phyloP scores from a whole-genome alignment of 192 early-diverging fungal species.

The Thamnidium elegans region DNA sequence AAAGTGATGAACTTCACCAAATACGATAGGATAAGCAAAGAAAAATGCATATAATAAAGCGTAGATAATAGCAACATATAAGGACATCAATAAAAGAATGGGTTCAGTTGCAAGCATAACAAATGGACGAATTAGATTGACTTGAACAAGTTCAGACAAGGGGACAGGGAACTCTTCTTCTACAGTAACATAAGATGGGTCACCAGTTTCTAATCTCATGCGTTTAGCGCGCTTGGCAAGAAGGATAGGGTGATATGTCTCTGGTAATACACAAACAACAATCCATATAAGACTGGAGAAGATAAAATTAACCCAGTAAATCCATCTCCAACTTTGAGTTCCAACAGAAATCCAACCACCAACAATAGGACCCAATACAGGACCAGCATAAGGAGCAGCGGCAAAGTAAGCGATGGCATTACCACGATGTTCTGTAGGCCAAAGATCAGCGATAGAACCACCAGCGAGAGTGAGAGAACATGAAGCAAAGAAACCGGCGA shows the following conservation, averaged over 20 bases:
- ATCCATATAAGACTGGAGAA: slow-evolving; percentile 29
- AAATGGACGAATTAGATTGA: slow-evolving; percentile 28
- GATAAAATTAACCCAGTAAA: slow-evolving; percentile 34
- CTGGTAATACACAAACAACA: slow-evolving; percentile 14
- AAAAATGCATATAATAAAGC: slow-evolving; percentile 31
- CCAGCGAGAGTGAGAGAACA: slow-evolving; percentile 27
- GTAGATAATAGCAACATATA: slow-evolving; percentile 31
- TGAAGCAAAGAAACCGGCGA: slow-evolving; percentile 27
- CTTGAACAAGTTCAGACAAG: slow-evolving; percentile 15
- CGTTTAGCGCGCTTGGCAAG: slow-evolving; percentile 20
- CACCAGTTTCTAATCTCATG: slow-evolving; percentile 18
- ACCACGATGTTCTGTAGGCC: slow-evolving; percentile 17
- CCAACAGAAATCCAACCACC: slow-evolving; percentile 32
- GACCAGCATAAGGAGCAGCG: slow-evolving; percentile 29
- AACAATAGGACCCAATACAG: slow-evolving; percentile 30
- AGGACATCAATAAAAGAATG: slow-evolving; percentile 26
- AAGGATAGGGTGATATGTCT: slow-evolving; percentile 25
- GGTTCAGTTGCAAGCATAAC: slow-evolving; percentile 30
- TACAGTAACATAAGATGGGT: slow-evolving; percentile 27
- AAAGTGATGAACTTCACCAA: slow-evolving; percentile 23
- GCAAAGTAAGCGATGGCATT: slow-evolving; percentile 32
- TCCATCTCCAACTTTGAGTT: slow-evolving; percentile 30
- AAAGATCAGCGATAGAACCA: slow-evolving; percentile 26
- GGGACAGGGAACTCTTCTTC: slow-evolving; percentile 27
- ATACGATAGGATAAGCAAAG: slow-evolving; percentile 33